Base-by-base conservation (phyloP, 371 early-diverging fungal genomes). In the Zychaea mexicana region DNA sequence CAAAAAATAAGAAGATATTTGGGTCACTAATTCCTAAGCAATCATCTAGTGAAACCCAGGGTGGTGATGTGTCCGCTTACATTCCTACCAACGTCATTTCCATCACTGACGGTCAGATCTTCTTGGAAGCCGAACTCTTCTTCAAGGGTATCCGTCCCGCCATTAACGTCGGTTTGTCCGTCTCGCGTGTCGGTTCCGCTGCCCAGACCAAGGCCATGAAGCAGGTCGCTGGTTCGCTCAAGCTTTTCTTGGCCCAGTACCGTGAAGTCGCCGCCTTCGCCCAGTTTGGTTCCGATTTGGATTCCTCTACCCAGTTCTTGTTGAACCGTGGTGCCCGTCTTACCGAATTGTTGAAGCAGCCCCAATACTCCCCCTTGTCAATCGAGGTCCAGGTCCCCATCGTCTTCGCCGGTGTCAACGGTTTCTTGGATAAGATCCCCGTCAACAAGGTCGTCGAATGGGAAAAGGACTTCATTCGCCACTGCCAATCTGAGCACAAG, bases 41-140 rank as follows among this genome's bases (percentile, higher is more conserved):
- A n/a, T 3, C n/a, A 39, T 31, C 3, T 57, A 65, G 65, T 85
- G 97, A 96, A 80, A 96, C 97, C 74, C 96, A 96, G 86, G 97
- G 97, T 86, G 97, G 97, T 83, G 97, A 96, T 90, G 97, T 96
- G 77, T 96, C 96, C 62, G 97, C 97, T 52, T 96, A 96, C 87
- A 96, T 96, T 88, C 97, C 97, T 69, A 96, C 97, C 83, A 96
- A 96, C 88, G 96, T 96, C 76, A 96, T 96, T 94, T 95, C 96
- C 83, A 97, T 97, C 72, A 97, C 97, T 64, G 97, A 96, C 82
- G 97, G 97, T 52, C 97, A 73, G 47, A 73, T 73, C 57, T 73
- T 96, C 93, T 89, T 97, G 88, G 97, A 97, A 85, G 95, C 97
- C 52, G 96, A 97, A 82, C 88, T 96, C 62, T 96, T 96, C 93